Evolutionary conservation across 2,329 filamentous ascomycete genomes (phyloP), one percentile per base, ranked within the genome.

Genomic region (Colletotrichum sp.): DNA sequence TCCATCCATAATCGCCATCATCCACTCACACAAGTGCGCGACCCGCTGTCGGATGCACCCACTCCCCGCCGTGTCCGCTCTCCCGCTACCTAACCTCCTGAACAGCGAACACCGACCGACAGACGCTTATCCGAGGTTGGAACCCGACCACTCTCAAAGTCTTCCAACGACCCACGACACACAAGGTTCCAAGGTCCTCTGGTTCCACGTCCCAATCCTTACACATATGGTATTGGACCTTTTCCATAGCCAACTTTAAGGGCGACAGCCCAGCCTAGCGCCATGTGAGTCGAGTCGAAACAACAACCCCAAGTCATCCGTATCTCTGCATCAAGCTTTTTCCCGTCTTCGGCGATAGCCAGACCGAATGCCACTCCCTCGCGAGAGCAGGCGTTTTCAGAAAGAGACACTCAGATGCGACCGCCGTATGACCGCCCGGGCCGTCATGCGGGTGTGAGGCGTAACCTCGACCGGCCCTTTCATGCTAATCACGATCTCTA

Each of bases 181-280:
- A 58, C 73, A 64, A 75, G 73, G 69, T 30, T 28, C 64, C 73
- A 64, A 75, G 73, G 69, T 73, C 64, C 58, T 69, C 69, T 64
- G 73, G 73, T 75, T 75, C 73, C 73, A 75, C 73, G 73, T 75
- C 70, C 56, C 63, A 75, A 73, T 75, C 73, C 64, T 30, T 73
- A 73, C 70, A 73, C 74, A 68, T 70, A 77, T 77, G 76, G 71
- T 76, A 69, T 75, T 74, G 76, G 75, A 34, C 65, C 52, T 70
- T 65, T 71, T 65, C 58, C 55, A 69, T 69, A 70, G 76, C 75
- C 68, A 70, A 69, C 65, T 55, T 78, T 58, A 67, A 75, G 76
- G 76, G 75, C 76, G 69, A 67, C 68, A 59, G 76, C 76, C 76
- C 76, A 66, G 74, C 75, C 75, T 66, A 73, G 76, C 70, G 76